Conservation (phyloP, 169 alveolate species). For the Cryptosporidium andersoni region DNA sequence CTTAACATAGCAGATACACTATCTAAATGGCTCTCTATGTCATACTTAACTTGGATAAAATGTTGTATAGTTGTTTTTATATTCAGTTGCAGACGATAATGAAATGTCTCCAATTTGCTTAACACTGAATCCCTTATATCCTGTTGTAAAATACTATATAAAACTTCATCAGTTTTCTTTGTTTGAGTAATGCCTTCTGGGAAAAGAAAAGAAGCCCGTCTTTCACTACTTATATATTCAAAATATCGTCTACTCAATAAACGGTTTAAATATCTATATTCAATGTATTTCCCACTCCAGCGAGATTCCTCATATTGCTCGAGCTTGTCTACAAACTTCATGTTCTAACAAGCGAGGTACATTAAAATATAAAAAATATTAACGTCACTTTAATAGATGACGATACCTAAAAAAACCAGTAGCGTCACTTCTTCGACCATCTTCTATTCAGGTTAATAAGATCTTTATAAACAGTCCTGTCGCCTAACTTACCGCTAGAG, state of each 20-base stretch:
- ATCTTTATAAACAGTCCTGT: too few species aligned
- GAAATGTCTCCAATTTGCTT: slow-evolving; percentile 63
- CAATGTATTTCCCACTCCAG: slow-evolving; percentile 73
- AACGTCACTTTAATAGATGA: too few species aligned
- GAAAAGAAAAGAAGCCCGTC: slow-evolving; percentile 34
- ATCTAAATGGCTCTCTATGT: slow-evolving; percentile 74
- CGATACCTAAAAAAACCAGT: too few species aligned
- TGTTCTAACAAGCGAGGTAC: slow-evolving; percentile 3
- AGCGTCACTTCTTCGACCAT: too few species aligned
- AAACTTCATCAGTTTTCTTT: slow-evolving; percentile 21
- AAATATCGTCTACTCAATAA: slow-evolving; percentile 35
- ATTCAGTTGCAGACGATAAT: slow-evolving; percentile 74
- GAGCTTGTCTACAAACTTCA: slow-evolving; percentile 75
- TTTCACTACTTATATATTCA: slow-evolving; percentile 35
- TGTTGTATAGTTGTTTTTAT: slow-evolving; percentile 75
- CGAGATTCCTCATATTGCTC: slow-evolving; percentile 71
- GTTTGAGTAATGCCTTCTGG: slow-evolving; percentile 23
- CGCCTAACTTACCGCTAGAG: too few species aligned
- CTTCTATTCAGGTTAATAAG: too few species aligned
- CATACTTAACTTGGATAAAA: slow-evolving; percentile 61
- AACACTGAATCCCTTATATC: slow-evolving; percentile 24
- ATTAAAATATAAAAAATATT: too few species aligned
- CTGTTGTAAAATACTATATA: slow-evolving; percentile 54
- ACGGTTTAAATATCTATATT: slow-evolving; percentile 61
- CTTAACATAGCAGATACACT: slow-evolving; percentile 71